Base-by-base conservation (phyloP, 306 rosid species). In the Pueraria montana region DNA sequence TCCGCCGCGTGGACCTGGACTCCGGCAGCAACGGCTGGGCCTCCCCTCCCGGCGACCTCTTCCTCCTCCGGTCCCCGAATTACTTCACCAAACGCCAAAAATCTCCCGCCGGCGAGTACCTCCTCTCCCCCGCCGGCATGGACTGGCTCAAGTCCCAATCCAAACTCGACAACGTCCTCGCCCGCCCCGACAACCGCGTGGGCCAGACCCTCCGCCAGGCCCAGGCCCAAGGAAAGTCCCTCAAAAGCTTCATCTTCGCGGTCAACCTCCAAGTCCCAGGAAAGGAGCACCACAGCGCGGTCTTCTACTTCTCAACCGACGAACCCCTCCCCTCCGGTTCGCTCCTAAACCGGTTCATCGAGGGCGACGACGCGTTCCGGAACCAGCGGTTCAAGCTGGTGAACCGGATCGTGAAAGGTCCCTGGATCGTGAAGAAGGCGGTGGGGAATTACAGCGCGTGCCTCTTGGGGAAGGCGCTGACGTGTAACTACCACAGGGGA, bases 331-430 rank as follows among this genome's bases (percentile, higher is more conserved):
- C 84, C 0, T 0, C 90, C 62, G 92, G 97, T 13, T 91, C 98
- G 7, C 92, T 95, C 1, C 83, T 95, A 0, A 50, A 85, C 23
- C 95, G 93, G 80, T 95, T 95, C 86, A 75, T 95, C 65, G 88
- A 90, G 21, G 97, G 97, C 2, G 97, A 95, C 64, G 97, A 95
- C 46, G 18, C 83, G 2, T 95, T 90, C 80, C 46, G 97, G 45
- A 95, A 95, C 62, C 97, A 93, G 78, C 93, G 98, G 90, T 84
- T 95, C 84, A 95, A 95, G 85, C 66, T 95, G 68, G 97, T 95
- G 88, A 95, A 91, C 86, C 91, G 97, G 84, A 95, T 95, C 89
- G 98, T 89, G 69, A 95, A 95, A 58, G 98, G 98, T 1, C 97
- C 98, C 52, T 95, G 98, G 98, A 91, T 95, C 40, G 93, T 95